A percentile compares a stretch with the other conserved stretches of the same genome.
These are phyloP conservation scores for Pyrenophora graminea DNA, from an alignment of 2,329 filamentous ascomycete genomes.

Conservation along the genomic window DNA sequence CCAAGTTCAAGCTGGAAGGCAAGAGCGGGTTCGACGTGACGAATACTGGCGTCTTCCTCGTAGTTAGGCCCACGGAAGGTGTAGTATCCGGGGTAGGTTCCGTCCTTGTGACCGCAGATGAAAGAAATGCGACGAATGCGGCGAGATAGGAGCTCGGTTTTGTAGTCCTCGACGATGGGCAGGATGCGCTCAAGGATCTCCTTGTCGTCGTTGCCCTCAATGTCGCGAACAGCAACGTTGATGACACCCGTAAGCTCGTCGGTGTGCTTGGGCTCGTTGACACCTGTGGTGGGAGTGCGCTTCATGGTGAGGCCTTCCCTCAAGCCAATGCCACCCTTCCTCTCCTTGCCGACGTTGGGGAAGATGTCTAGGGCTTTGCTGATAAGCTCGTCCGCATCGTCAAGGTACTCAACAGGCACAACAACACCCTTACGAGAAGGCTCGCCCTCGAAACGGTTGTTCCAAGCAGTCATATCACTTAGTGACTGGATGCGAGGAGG, in stretches of 20 bases:
- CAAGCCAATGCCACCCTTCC: slow-evolving; percentile 55
- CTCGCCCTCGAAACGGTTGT: slow-evolving; percentile 71
- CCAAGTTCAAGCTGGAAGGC: slow-evolving; percentile 98
- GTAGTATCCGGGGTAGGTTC: slow-evolving; percentile 94
- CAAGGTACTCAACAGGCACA: slow-evolving; percentile 87
- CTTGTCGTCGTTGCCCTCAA: slow-evolving; percentile 79
- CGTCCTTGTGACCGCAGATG: slow-evolving; percentile 92
- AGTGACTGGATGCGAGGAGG: slow-evolving; percentile 85
- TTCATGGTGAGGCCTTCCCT: slow-evolving; percentile 61
- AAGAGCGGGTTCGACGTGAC: slow-evolving; percentile 93
- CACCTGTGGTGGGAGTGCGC: slow-evolving; percentile 59
- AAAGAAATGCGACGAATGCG: slow-evolving; percentile 90
- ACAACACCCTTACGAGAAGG: slow-evolving; percentile 90
- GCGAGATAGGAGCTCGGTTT: slow-evolving; percentile 79
- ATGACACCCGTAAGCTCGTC: slow-evolving; percentile 89
- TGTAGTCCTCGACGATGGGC: slow-evolving; percentile 76
- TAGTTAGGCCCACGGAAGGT: slow-evolving; percentile 95
- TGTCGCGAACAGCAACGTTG: slow-evolving; percentile 88
- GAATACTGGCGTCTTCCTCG: slow-evolving; percentile 90
- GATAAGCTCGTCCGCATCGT: slow-evolving; percentile 88
- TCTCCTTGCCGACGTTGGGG: slow-evolving; percentile 61
- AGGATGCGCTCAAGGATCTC: slow-evolving; percentile 78
- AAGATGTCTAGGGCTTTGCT: slow-evolving; percentile 83
- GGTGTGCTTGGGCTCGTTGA: slow-evolving; percentile 55
- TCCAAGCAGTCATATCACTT: slow-evolving; percentile 92